These are phyloP conservation scores for Scutellaria galericulata DNA, from an alignment of 257 asterid genomes.

Conservation along the genomic window DNA sequence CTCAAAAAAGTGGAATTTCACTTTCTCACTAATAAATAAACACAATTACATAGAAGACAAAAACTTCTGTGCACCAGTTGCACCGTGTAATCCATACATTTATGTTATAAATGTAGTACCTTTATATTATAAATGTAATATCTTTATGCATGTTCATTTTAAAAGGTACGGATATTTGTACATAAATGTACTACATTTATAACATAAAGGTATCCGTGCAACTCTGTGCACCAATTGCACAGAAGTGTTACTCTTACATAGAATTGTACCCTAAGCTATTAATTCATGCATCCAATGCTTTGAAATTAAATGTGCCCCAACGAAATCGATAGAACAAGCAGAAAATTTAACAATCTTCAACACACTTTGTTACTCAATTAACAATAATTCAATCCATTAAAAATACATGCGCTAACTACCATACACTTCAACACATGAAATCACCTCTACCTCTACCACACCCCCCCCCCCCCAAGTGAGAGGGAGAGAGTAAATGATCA, in stretches of 20 bases:
- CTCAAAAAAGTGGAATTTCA: not conserved
- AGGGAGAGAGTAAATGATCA: not conserved
- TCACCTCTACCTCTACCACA: no score
- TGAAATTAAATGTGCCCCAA: constrained; percentile 4
- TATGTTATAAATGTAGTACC: no score
- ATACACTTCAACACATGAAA: not conserved
- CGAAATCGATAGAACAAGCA: constrained; percentile 8
- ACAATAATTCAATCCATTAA: constrained; percentile 22
- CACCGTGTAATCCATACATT: no score
- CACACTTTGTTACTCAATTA: constrained; percentile 1
- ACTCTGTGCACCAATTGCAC: no score
- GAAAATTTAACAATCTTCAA: not conserved
- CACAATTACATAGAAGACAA: not conserved
- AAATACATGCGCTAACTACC: constrained; percentile 19
- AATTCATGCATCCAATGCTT: constrained; percentile 4
- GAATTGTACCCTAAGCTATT: not conserved
- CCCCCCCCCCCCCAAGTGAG: not conserved
- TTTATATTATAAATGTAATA: no score
- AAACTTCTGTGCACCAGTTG: no score
- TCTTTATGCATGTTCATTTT: no score
- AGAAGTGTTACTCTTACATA: no score
- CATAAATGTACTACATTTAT: no score
- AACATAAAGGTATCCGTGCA: no score
- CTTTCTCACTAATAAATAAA: not conserved
- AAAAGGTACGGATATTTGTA: no score